Evolutionary conservation across 1,284 basidiomycete genomes (phyloP).

Genomic region (Pseudozyma thailandica): DNA sequence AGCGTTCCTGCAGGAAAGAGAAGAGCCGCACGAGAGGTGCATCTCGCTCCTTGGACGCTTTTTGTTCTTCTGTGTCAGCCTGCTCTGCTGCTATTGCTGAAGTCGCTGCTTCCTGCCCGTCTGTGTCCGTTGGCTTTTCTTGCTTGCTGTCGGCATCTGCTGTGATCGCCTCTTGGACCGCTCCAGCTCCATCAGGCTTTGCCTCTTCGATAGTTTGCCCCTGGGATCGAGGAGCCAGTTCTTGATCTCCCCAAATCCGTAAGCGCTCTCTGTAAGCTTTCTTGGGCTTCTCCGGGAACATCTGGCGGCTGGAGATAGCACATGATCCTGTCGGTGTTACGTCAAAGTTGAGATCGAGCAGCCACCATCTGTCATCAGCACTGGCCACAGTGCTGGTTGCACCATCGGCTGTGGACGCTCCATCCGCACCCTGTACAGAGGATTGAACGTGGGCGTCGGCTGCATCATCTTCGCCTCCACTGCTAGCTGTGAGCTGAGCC

Average conservation of each 20-base stretch:
- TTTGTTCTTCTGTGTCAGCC: not conserved
- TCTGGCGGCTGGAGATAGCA: constrained; percentile 19
- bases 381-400: constrained; percentile 40
- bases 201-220: constrained; percentile 3
- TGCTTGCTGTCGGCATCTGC: constrained; percentile 9
- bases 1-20: constrained; percentile 57
- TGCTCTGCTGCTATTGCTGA: not conserved
- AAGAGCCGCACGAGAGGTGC: constrained; percentile 51
- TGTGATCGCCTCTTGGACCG: constrained; percentile 8
- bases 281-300: constrained; percentile 51
- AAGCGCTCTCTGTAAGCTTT: constrained; percentile 47
- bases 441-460: constrained; percentile 7
- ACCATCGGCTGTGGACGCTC: constrained; percentile 70
- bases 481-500: constrained; percentile 67
- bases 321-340: constrained; percentile 46
- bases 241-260: constrained; percentile 50
- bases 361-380: constrained; percentile 60
- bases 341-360: constrained; percentile 61
- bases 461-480: constrained; percentile 17
- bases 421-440: constrained; percentile 66
- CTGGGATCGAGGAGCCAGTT: constrained; percentile 39
- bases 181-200: constrained; percentile 6
- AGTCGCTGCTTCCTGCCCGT: not conserved
- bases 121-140: not conserved
- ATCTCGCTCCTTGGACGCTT: constrained; percentile 20